These are phyloP conservation scores for Epichloe typhina DNA, from an alignment of 2,329 filamentous ascomycete genomes.

Conservation along the genomic window DNA sequence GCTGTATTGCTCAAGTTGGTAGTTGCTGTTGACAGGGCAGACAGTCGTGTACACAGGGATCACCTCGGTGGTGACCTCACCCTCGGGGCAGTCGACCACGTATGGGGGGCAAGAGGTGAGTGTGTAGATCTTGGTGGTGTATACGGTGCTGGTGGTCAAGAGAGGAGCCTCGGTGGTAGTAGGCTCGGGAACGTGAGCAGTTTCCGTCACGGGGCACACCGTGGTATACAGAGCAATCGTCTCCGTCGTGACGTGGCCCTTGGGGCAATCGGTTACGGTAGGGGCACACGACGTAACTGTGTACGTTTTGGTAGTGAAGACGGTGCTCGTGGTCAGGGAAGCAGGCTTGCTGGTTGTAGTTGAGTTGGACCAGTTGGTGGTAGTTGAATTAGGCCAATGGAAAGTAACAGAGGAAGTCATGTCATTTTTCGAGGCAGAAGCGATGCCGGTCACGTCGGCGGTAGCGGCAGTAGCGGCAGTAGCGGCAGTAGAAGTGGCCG, in stretches of 20 bases:
- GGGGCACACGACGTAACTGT: slow-evolving; percentile 42
- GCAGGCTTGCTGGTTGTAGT: background rate
- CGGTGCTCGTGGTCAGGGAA: slow-evolving; percentile 18
- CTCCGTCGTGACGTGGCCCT: slow-evolving; percentile 20
- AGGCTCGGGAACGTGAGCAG: slow-evolving; percentile 7
- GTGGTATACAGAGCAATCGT: slow-evolving; percentile 23
- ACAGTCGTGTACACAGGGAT: slow-evolving; percentile 4
- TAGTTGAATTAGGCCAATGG: no score
- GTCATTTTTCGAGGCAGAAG: no score
- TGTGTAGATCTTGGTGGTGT: slow-evolving; percentile 28
- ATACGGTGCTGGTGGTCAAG: slow-evolving; percentile 14
- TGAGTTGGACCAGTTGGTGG: slow-evolving; percentile 7
- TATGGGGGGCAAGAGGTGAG: slow-evolving; percentile 37
- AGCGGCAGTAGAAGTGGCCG: background rate
- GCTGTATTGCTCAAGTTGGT: slow-evolving; percentile 2
- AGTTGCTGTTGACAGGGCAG: slow-evolving; percentile 1
- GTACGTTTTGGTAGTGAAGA: slow-evolving; percentile 39
- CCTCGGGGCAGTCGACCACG: slow-evolving; percentile 20
- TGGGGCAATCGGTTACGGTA: slow-evolving; percentile 35
- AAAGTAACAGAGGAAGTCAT: no score
- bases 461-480: no score
- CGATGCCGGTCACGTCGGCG: no score
- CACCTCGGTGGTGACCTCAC: slow-evolving; percentile 4
- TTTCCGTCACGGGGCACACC: slow-evolving; percentile 21
- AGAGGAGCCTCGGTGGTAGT: slow-evolving; percentile 1